These are phyloP conservation scores for Rubia yunnanensis DNA, from an alignment of 257 asterid species.

Conservation along the genomic window DNA sequence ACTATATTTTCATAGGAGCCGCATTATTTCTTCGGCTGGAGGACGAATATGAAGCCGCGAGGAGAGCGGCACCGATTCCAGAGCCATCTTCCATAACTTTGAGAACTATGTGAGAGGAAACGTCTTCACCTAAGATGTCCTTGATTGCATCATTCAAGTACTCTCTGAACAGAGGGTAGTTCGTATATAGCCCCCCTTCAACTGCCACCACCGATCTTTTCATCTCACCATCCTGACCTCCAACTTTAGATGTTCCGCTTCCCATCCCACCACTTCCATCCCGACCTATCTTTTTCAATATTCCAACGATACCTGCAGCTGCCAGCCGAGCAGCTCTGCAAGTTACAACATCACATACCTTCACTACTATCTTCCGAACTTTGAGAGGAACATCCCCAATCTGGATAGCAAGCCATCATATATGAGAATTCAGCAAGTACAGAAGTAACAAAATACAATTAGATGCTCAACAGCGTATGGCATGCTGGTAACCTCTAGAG, in stretches of 20 bases:
- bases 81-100: slow-evolving; percentile 67
- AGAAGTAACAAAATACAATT: background rate
- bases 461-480: background rate
- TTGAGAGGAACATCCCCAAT: slow-evolving; percentile 48
- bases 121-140: slow-evolving; percentile 59
- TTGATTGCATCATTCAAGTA: slow-evolving; percentile 64
- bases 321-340: slow-evolving; percentile 82
- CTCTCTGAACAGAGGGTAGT: slow-evolving; percentile 58
- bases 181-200: slow-evolving; percentile 66
- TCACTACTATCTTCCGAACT: slow-evolving; percentile 67
- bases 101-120: slow-evolving; percentile 48
- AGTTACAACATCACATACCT: slow-evolving; percentile 70
- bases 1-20: slow-evolving; percentile 29
- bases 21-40: slow-evolving; percentile 25
- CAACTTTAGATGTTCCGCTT: slow-evolving; percentile 32
- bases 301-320: slow-evolving; percentile 91
- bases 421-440: slow-evolving; percentile 1
- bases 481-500: slow-evolving; percentile 42
- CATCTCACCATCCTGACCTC: slow-evolving; percentile 24
- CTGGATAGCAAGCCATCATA: slow-evolving; percentile 24
- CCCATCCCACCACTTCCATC: slow-evolving; percentile 56
- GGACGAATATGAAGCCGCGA: slow-evolving; percentile 68
- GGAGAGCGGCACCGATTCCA: slow-evolving; percentile 79
- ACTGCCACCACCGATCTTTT: slow-evolving; percentile 72
- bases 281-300: slow-evolving; percentile 77